A percentile compares a stretch with the other conserved stretches of the same genome.
Evolutionary conservation across 306 rosid genomes (phyloP).

Genomic region (Purshia tridentata): DNA sequence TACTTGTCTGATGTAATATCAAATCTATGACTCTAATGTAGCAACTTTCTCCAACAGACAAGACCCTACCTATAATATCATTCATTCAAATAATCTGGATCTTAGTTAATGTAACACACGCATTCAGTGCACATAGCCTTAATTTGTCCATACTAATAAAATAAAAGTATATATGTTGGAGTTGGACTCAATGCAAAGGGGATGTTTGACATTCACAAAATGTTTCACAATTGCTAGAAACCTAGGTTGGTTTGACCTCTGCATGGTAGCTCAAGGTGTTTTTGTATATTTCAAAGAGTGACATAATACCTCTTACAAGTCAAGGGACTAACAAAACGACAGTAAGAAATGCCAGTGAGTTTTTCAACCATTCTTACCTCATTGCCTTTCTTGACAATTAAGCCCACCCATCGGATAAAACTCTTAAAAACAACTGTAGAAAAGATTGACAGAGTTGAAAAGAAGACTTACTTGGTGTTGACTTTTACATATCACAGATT

Average conservation of each 20-base stretch:
- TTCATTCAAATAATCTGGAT: background rate
- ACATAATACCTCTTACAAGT: constrained; percentile 39
- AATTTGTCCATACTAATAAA: background rate
- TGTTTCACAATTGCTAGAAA: constrained; percentile 44
- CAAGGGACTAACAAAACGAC: constrained; percentile 31
- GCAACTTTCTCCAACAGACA: too few species aligned
- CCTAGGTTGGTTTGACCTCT: constrained; percentile 49
- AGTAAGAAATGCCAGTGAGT: constrained; percentile 30
- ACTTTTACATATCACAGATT: background rate
- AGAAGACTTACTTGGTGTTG: background rate
- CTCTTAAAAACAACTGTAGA: background rate
- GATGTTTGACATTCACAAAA: background rate
- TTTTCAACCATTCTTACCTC: constrained; percentile 57
- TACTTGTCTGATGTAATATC: too few species aligned
- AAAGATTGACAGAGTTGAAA: background rate
- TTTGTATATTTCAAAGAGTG: constrained; percentile 27
- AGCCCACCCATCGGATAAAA: constrained; percentile 7
- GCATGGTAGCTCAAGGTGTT: constrained; percentile 38
- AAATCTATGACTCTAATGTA: too few species aligned
- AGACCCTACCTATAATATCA: background rate
- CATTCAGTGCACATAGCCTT: background rate
- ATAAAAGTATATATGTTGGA: background rate
- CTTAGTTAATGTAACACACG: background rate
- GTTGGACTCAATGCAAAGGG: background rate
- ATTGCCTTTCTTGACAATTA: constrained; percentile 26